phyloP scores from a whole-genome alignment of 805 yeast species.

The Yarrowia sp. region DNA sequence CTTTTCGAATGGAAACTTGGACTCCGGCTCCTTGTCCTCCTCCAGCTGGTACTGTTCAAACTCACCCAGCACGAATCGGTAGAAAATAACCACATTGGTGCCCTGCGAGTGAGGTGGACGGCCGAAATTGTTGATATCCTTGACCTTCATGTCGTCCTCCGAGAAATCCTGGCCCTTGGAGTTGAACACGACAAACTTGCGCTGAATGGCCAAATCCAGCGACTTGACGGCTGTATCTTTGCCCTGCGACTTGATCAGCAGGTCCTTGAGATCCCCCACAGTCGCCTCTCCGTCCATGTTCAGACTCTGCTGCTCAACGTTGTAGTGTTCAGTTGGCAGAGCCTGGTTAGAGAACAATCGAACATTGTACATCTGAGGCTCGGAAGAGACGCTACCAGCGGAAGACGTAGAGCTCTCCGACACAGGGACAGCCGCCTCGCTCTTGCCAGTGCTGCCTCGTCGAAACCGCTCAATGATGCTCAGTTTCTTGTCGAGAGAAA shows the following conservation, averaged over 20 bases:
- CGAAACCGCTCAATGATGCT: slow-evolving; percentile 2
- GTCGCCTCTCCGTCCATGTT: slow-evolving; percentile 1
- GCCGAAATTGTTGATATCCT: slow-evolving; percentile 7
- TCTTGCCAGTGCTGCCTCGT: neutral
- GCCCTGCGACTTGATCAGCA: neutral
- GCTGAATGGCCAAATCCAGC: slow-evolving; percentile 13
- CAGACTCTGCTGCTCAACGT: slow-evolving; percentile 14
- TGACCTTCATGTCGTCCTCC: slow-evolving; percentile 6
- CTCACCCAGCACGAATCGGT: neutral
- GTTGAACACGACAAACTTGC: slow-evolving; percentile 17
- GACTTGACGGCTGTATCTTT: slow-evolving; percentile 1
- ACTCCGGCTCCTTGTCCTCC: neutral
- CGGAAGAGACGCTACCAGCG: too few relatives aligned
- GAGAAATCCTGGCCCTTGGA: slow-evolving; percentile 18
- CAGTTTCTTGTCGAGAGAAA: neutral
- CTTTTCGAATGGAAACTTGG: neutral
- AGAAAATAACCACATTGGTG: slow-evolving; percentile 12
- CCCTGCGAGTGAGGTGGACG: slow-evolving; percentile 14
- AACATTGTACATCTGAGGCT: neutral
- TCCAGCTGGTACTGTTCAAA: neutral
- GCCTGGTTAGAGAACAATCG: slow-evolving; percentile 6
- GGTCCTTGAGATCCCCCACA: neutral
- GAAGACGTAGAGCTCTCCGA: neutral
- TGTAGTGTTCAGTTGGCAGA: neutral
- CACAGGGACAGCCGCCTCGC: neutral